These are phyloP conservation scores for Dryadomyces sulphureus DNA, from an alignment of 2,329 filamentous ascomycete genomes.

Conservation along the genomic window DNA sequence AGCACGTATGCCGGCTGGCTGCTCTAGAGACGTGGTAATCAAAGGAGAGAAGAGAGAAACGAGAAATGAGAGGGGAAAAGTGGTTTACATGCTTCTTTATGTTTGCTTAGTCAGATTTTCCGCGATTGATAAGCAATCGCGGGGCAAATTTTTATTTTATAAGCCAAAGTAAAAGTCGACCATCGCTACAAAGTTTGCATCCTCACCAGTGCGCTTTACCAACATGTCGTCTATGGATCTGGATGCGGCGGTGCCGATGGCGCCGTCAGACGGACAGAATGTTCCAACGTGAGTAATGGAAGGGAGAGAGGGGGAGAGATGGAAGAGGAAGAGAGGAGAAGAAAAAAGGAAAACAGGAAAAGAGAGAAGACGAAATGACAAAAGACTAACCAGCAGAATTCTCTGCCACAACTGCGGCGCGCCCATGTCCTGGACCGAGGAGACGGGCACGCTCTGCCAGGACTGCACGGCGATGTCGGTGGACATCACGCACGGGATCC, in stretches of 20 bases:
- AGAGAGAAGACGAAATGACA: background rate
- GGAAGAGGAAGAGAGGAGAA: background rate
- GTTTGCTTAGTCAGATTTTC: background rate
- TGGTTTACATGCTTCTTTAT: background rate
- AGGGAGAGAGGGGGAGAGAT: background rate
- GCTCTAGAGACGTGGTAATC: conserved; percentile 4
- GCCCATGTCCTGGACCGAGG: conserved; percentile 79
- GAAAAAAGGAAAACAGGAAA: background rate
- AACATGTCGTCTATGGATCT: conserved; percentile 17
- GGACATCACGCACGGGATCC: conserved; percentile 84
- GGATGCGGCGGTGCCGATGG: conserved; percentile 18
- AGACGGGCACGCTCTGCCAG: conserved; percentile 79
- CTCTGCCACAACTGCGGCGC: conserved; percentile 97
- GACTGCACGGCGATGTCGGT: conserved; percentile 92
- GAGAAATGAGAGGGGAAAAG: background rate
- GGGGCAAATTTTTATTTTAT: conserved; percentile 10
- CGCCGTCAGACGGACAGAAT: conserved; percentile 12
- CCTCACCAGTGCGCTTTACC: background rate
- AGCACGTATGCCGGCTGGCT: conserved; percentile 30
- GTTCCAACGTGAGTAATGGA: conserved; percentile 16
- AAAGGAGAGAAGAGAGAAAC: background rate
- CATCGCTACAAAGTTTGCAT: background rate
- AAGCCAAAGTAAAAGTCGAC: background rate
- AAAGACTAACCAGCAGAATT: conserved; percentile 38
- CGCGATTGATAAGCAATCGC: conserved; percentile 1